Evolutionary conservation across 345 rosid species (phyloP).

Genomic region (Camelina sativa): DNA sequence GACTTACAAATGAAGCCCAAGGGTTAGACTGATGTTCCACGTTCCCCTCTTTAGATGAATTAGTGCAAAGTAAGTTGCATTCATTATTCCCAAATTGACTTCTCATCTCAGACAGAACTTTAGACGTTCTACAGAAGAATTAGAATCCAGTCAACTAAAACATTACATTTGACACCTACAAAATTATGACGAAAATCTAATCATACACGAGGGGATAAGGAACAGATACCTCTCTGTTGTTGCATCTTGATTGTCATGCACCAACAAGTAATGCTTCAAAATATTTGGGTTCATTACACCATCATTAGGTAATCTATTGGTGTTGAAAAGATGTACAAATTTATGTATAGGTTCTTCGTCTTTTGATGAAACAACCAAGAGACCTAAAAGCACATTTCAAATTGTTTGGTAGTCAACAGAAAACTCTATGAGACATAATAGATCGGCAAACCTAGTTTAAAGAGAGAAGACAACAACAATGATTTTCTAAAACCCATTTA

Average conservation of each 20-base stretch:
- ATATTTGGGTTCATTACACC: conserved; percentile 95
- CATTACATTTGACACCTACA: conserved; percentile 17
- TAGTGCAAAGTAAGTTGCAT: conserved; percentile 82
- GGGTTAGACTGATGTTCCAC: conserved; percentile 68
- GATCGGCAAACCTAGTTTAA: conserved; percentile 25
- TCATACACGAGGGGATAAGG: conserved; percentile 1
- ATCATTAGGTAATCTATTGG: conserved; percentile 81
- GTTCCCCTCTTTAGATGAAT: conserved; percentile 80
- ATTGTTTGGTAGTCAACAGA: conserved; percentile 15
- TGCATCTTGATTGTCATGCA: conserved; percentile 92
- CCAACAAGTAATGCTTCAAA: conserved; percentile 79
- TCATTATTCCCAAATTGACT: conserved; percentile 78
- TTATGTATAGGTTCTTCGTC: conserved; percentile 84
- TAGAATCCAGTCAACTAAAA: conserved; percentile 32
- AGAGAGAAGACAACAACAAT: neutral
- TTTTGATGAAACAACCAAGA: conserved; percentile 87
- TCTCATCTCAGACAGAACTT: conserved; percentile 84
- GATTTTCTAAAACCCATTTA: conserved; percentile 30
- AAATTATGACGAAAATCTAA: conserved; percentile 21
- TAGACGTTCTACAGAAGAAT: conserved; percentile 71
- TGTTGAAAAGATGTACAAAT: conserved; percentile 85
- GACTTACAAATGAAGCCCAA: conserved; percentile 73
- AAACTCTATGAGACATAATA: conserved; percentile 26
- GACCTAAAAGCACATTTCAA: conserved; percentile 61
- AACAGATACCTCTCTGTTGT: conserved; percentile 67